Evolutionary conservation across 495 filamentous ascomycete species (phyloP).

Genomic region (Hapsidospora chrysogenum): DNA sequence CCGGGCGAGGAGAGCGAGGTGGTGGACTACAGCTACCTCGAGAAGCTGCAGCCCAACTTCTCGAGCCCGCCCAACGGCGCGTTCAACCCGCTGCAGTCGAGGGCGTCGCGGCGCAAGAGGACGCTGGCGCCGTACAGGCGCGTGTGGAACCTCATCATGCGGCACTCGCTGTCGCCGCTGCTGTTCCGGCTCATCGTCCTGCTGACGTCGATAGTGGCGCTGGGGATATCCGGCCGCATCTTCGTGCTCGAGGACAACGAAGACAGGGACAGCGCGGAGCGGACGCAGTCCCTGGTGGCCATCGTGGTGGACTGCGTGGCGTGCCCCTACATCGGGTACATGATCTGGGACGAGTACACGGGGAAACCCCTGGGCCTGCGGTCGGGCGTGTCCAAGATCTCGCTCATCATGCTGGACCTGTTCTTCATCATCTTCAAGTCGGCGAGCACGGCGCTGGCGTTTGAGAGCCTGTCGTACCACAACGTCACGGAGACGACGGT

Average conservation of each 20-base stretch:
- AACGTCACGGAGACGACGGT: conserved; percentile 30
- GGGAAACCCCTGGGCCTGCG: conserved; percentile 83
- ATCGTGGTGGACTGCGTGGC: conserved; percentile 82
- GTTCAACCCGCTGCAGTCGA: conserved; percentile 35
- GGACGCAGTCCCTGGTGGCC: conserved; percentile 72
- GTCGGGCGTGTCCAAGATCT: conserved; percentile 64
- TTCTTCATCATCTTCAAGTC: conserved; percentile 95
- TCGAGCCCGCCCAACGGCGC: conserved; percentile 24
- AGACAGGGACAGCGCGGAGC: conserved; percentile 27
- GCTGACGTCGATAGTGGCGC: conserved; percentile 61
- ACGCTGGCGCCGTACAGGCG: conserved; percentile 21
- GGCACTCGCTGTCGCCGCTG: conserved; percentile 73
- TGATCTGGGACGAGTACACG: conserved; percentile 93
- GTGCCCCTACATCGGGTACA: conserved; percentile 76
- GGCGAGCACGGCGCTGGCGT: conserved; percentile 77
- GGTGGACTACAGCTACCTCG: conserved; percentile 23
- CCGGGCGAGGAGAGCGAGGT: conserved; percentile 24
- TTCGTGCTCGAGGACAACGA: conserved; percentile 37
- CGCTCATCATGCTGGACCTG: conserved; percentile 76
- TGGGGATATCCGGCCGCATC: conserved; percentile 65
- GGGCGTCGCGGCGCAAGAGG: conserved; percentile 8
- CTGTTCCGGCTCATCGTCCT: conserved; percentile 70
- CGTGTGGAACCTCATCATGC: conserved; percentile 35
- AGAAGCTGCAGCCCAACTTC: conserved; percentile 32
- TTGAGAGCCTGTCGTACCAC: conserved; percentile 62